Evolutionary conservation across 345 rosid genomes (phyloP).

Genomic region (Salix caprea): DNA sequence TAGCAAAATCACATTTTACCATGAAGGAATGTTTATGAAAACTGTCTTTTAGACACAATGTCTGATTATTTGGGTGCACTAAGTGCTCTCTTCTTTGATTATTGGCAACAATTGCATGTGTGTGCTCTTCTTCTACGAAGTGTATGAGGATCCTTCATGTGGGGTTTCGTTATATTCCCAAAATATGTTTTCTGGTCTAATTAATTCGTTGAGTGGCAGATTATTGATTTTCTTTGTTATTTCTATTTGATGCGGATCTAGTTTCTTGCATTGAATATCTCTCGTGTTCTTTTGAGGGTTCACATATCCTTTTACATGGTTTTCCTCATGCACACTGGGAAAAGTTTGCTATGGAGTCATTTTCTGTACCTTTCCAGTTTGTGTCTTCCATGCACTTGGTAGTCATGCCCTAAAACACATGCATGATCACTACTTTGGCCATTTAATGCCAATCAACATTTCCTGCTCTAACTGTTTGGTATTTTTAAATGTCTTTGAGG

Average conservation of each 20-base stretch:
- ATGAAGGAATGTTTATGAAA: background rate
- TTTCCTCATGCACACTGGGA: background rate
- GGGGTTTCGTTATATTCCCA: background rate
- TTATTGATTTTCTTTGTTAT: background rate
- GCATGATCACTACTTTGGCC: background rate
- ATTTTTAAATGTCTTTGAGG: background rate
- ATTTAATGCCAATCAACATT: background rate
- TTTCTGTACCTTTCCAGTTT: background rate
- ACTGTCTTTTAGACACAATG: background rate
- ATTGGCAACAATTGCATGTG: background rate
- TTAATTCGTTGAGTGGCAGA: background rate
- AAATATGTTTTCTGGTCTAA: background rate
- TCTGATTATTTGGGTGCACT: background rate
- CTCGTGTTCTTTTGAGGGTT: background rate
- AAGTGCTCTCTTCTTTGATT: background rate
- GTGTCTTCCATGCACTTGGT: background rate
- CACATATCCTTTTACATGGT: background rate
- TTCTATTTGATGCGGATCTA: background rate
- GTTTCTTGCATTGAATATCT: background rate
- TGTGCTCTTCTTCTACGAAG: background rate
- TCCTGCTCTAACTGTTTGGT: background rate
- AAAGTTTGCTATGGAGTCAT: background rate
- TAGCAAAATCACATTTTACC: background rate
- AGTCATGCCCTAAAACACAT: background rate
- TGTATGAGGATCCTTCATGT: background rate